Evolutionary conservation across 2,329 filamentous ascomycete genomes (phyloP).

Genomic region (Hypomyces perniciosus): DNA sequence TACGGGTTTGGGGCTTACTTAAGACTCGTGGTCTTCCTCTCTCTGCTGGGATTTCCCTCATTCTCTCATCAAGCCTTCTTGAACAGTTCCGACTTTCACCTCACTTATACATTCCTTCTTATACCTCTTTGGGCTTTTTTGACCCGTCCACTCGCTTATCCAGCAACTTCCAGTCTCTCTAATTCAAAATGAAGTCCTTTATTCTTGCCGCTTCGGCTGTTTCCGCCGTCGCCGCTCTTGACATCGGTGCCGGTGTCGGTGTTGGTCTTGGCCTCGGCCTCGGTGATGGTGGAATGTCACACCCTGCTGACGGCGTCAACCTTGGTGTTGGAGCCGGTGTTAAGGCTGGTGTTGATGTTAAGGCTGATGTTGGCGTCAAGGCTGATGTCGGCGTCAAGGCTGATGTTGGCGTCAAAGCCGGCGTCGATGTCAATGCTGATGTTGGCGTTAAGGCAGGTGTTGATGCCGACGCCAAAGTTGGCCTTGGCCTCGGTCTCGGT

Average conservation of each 20-base stretch:
- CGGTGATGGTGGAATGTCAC: neutral
- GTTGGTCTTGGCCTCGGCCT: slow-evolving; percentile 6
- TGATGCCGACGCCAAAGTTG: neutral
- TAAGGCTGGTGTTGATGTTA: neutral
- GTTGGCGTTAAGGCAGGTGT: neutral
- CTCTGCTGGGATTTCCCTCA: neutral
- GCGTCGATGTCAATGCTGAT: neutral
- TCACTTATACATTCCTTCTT: slow-evolving; percentile 15
- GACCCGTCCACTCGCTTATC: slow-evolving; percentile 19
- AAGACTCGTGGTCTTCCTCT: slow-evolving; percentile 15
- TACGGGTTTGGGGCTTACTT: slow-evolving; percentile 14
- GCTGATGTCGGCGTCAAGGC: neutral
- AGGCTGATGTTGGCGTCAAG: neutral
- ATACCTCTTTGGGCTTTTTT: slow-evolving; percentile 15
- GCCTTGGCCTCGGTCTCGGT: slow-evolving; percentile 1
- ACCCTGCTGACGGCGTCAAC: neutral
- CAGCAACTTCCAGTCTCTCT: neutral
- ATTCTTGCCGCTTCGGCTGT: slow-evolving; percentile 16
- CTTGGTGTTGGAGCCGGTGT: neutral
- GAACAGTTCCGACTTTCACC: slow-evolving; percentile 8
- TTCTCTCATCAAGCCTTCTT: slow-evolving; percentile 11
- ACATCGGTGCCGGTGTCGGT: neutral
- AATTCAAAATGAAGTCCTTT: slow-evolving; percentile 21
- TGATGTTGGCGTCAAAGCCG: neutral
- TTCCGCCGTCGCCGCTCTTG: slow-evolving; percentile 13